Evolutionary conservation across 169 alveolate species (phyloP), one percentile per base, ranked within the genome.

Genomic region (Eimeria acervulina): DNA sequence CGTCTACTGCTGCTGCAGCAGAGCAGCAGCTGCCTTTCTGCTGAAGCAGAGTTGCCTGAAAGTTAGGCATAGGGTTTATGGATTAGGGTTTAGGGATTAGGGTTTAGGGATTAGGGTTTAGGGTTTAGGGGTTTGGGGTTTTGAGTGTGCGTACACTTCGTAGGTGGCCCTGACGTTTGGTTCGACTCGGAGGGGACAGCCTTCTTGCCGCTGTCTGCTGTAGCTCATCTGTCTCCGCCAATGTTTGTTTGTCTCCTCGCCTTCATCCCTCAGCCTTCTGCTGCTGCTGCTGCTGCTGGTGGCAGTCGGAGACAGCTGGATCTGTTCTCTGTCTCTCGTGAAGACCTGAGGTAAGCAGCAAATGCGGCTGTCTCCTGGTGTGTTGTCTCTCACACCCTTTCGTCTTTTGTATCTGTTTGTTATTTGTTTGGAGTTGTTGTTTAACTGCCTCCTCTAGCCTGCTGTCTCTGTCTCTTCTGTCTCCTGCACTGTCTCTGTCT

Each of bases 131-230:
- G 6, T 42, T 31, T 1, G 40, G 55, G 63, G 38, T 40, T 78
- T 78, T 10, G 72, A 13, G 19, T 42, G 33, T 47, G 2, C 44
- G 47, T 81, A 12, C 68, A 47, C 40, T 10, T 31, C 23, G 13
- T 13, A 81, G 90, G 70, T 55, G 72, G 55, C 33, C 10, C 70
- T 44, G n/a, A 15, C 21, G 90, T 81, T 26, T 81, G 90, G 38
- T n/a, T 42, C 7, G 90, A 81, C 52, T 21, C 90, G 42, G 90
- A 81, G 70, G 90, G 90, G 68, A 81, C 90, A 3, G 42, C 40
- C 17, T 81, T 81, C 68, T 23, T 81, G 90, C 90, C 90, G 31
- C 47, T 81, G 40, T 81, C 90, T 26, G 90, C 70, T 51, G 90
- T 81, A 5, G 31, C 90, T 8, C 70, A 72, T n/a, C 66, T 81